Percentiles rank a stretch among this genome's conserved stretches.
phyloP scores from a whole-genome alignment of 495 filamentous ascomycete genomes.

The Chaetomium tenue region DNA sequence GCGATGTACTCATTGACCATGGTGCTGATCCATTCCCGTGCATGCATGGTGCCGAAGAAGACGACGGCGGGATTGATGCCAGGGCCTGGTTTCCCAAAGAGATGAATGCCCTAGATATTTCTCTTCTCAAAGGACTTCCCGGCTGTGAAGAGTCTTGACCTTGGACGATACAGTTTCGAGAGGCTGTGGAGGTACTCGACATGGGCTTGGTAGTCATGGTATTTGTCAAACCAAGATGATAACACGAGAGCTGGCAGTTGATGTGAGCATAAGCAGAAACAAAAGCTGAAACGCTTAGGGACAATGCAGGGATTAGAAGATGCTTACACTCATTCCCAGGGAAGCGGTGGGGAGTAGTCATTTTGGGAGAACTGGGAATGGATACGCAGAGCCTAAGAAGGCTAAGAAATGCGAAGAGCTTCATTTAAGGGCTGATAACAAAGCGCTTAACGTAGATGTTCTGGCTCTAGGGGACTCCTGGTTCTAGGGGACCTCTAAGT shows the following conservation, averaged over 20 bases:
- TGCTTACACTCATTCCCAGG: background rate
- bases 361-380: background rate
- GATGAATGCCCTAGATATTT: slow-evolving; percentile 57
- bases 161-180: slow-evolving; percentile 45
- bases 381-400: background rate
- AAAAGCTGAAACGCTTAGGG: too few relatives aligned
- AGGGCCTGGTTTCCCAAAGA: slow-evolving; percentile 54
- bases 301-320: background rate
- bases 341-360: background rate
- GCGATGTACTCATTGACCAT: slow-evolving; percentile 56
- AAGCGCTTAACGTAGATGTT: too few relatives aligned
- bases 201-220: slow-evolving; percentile 48
- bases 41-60: slow-evolving; percentile 62
- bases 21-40: slow-evolving; percentile 65
- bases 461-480: too few relatives aligned
- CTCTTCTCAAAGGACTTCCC: slow-evolving; percentile 55
- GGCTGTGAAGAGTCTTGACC: slow-evolving; percentile 51
- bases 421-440: background rate
- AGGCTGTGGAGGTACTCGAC: slow-evolving; percentile 54
- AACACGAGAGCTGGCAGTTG: background rate
- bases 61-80: slow-evolving; percentile 56
- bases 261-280: background rate
- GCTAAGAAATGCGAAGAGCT: background rate
- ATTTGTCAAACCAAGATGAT: background rate
- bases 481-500: too few relatives aligned